Base-by-base conservation (phyloP, 2,329 filamentous ascomycete genomes). In the Pyricularia grisea region DNA sequence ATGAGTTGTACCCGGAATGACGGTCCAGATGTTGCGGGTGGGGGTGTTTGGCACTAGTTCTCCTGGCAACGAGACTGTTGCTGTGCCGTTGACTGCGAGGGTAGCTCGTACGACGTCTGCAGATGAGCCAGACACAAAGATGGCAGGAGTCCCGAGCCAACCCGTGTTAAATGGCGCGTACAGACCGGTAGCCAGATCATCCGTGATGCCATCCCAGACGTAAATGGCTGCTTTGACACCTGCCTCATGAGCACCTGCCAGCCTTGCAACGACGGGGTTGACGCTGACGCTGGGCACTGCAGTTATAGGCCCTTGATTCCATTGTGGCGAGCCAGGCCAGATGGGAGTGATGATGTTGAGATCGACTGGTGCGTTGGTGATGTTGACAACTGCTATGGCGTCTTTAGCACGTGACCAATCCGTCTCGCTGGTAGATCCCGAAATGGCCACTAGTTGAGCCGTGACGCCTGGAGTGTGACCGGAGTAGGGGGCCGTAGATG, bases 151-250 rank as follows among this genome's bases (percentile, higher is more conserved):
- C 14, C 50, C 67, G 28, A 61, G 55, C 20, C 31, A 58, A 28
- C 23, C 30, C 5, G 28, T 58, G 20, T 68, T 58, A 55, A 68
- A 68, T 7, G 67, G 67, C 55, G 50, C 67, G n/a, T 68, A 68
- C 67, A 61, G 55, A 17, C 50, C 67, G 5, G n/a, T 28, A 9
- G 67, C 67, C 2, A 61, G 50, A 30, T 9, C 28, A 25, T 58
- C 42, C 2, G 42, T 68, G 67, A 68, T 68, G 55, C 58, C 58
- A 10, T 63, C 58, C 67, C 67, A 68, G 28, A 61, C 31, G n/a
- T 68, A 68, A 17, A 68, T 60, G n/a, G 58, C 58, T n/a, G 50
- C 67, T 31, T 33, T 58, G 55, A 68, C 67, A 2, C 67, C 67
- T 4, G 55, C 67, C 25, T 61, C 27, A 1, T 23, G 25, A 25